A percentile compares a stretch with the other conserved stretches of the same genome.
phyloP scores from a whole-genome alignment of 192 early-diverging fungal genomes.

The Chytriomyces hyalinus region DNA sequence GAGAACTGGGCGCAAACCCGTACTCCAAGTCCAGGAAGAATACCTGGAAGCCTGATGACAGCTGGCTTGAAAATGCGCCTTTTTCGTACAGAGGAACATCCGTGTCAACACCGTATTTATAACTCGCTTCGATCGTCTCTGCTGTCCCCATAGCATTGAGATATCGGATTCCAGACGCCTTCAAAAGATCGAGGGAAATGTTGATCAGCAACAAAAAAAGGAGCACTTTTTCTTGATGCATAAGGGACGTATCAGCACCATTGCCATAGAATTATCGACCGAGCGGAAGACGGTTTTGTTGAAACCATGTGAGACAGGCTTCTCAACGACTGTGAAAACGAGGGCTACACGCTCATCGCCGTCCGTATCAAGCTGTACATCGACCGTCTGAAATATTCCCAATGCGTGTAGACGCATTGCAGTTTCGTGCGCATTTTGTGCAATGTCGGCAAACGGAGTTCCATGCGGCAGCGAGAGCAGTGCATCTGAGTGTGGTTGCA shows the following conservation, averaged over 20 bases:
- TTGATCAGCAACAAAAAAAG: background rate
- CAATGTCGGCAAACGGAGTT: slow-evolving; percentile 61
- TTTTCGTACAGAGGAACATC: slow-evolving; percentile 36
- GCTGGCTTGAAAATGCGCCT: slow-evolving; percentile 56
- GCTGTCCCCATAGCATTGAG: slow-evolving; percentile 89
- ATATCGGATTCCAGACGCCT: slow-evolving; percentile 65
- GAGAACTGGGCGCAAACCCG: background rate
- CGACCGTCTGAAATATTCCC: slow-evolving; percentile 73
- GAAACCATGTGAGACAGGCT: slow-evolving; percentile 51
- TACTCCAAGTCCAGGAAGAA: background rate
- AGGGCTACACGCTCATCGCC: slow-evolving; percentile 68
- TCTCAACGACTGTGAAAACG: slow-evolving; percentile 57
- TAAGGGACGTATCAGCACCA: background rate
- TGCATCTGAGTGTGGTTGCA: background rate
- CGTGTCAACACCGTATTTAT: slow-evolving; percentile 72
- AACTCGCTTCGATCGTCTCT: slow-evolving; percentile 76
- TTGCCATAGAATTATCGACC: background rate
- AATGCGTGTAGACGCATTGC: slow-evolving; percentile 65
- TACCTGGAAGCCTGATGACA: slow-evolving; percentile 66
- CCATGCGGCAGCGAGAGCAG: background rate
- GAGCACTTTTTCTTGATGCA: background rate
- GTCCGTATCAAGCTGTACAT: slow-evolving; percentile 66
- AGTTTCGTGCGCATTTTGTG: slow-evolving; percentile 59
- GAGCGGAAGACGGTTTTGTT: background rate
- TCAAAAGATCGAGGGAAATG: slow-evolving; percentile 39